A percentile compares a stretch with the other conserved stretches of the same genome.
Evolutionary conservation across 2,329 filamentous ascomycete genomes (phyloP).

Genomic region (Plectosphaerella plurivora): DNA sequence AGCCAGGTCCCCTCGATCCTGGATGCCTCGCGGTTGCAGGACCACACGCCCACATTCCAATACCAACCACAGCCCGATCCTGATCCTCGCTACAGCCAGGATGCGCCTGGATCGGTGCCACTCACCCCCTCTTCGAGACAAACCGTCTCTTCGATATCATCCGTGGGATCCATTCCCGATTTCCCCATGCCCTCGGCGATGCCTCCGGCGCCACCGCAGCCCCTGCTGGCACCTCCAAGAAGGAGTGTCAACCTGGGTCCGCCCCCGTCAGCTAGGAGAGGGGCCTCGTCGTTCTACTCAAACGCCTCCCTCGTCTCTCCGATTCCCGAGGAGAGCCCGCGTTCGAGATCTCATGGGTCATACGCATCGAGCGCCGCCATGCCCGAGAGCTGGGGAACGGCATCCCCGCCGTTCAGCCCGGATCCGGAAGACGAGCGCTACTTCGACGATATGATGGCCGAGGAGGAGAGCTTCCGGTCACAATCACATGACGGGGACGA

Average conservation of each 20-base stretch:
- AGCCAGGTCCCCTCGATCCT: conserved; percentile 56
- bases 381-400: conserved; percentile 60
- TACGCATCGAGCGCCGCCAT: conserved; percentile 70
- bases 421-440: conserved; percentile 39
- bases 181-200: conserved; percentile 42
- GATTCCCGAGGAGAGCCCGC: conserved; percentile 67
- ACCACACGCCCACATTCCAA: conserved; percentile 50
- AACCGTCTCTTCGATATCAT: conserved; percentile 48
- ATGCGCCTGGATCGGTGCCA: conserved; percentile 31
- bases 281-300: conserved; percentile 62
- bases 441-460: conserved; percentile 44
- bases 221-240: conserved; percentile 27
- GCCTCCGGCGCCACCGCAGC: conserved; percentile 15
- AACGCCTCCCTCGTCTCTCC: conserved; percentile 66
- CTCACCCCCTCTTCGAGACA: conserved; percentile 45
- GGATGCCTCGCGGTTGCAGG: conserved; percentile 51
- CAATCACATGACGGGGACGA: conserved; percentile 35
- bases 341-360: conserved; percentile 55
- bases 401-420: conserved; percentile 39
- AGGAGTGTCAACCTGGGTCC: conserved; percentile 53
- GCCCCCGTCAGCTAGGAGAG: conserved; percentile 55
- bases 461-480: conserved; percentile 29
- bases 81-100: conserved; percentile 28
- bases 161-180: conserved; percentile 55
- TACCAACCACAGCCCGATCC: conserved; percentile 32